phyloP scores from a whole-genome alignment of 305 asterid species.

The Fraxinus floribunda region DNA sequence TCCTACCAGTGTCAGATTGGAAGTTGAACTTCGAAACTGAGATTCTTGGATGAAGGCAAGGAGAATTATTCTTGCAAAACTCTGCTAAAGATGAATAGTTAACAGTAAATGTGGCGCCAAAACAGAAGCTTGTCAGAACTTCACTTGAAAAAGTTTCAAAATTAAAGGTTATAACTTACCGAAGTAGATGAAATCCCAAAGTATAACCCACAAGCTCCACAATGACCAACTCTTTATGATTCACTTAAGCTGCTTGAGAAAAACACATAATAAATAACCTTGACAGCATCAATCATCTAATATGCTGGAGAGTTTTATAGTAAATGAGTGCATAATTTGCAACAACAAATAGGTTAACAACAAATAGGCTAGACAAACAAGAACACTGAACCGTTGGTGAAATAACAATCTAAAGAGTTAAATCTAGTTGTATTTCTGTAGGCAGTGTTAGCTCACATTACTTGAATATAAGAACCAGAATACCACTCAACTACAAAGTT shows the following conservation, averaged over 20 bases:
- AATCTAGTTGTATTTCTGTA: not conserved
- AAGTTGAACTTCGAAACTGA: constrained; percentile 32
- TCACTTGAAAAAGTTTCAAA: constrained; percentile 19
- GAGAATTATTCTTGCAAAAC: constrained; percentile 24
- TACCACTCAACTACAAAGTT: not conserved
- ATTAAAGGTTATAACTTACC: constrained; percentile 28
- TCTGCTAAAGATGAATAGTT: constrained; percentile 24
- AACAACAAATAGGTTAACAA: not conserved
- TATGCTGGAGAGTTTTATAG: not conserved
- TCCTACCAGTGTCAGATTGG: constrained; percentile 27
- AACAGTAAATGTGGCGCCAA: not conserved
- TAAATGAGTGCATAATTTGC: not conserved
- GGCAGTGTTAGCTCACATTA: not conserved
- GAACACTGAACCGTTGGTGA: not conserved
- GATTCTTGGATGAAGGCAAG: constrained; percentile 25
- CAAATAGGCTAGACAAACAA: not conserved
- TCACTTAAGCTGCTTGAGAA: constrained; percentile 29
- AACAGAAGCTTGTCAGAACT: not conserved
- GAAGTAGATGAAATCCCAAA: constrained; percentile 26
- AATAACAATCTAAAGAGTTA: not conserved
- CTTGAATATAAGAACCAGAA: not conserved
- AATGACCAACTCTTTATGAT: not conserved
- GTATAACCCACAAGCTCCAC: constrained; percentile 20
- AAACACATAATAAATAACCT: constrained; percentile 7
- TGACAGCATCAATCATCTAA: constrained; percentile 5